Conservation (phyloP, 495 filamentous ascomycete genomes). For the Acidomyces sp. region DNA sequence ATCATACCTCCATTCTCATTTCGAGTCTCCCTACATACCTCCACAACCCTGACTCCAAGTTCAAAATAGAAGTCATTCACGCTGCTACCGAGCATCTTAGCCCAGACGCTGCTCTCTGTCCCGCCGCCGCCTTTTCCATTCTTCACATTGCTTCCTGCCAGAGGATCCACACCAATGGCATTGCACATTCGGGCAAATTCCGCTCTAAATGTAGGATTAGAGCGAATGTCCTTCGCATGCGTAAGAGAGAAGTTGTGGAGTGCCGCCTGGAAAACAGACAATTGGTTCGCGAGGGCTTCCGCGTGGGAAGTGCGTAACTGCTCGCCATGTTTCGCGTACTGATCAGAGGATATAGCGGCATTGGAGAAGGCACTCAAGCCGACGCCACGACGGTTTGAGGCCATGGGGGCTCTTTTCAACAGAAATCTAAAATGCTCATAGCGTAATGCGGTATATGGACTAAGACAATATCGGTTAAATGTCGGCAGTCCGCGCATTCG, state of each 20-base stretch:
- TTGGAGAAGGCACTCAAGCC: constrained; percentile 87
- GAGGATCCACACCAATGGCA: constrained; percentile 88
- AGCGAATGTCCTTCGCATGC: constrained; percentile 88
- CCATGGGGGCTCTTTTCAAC: too few relatives aligned
- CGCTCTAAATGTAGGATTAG: constrained; percentile 83
- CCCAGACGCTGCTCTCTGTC: constrained; percentile 57
- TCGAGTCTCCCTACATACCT: constrained; percentile 76
- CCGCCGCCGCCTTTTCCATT: constrained; percentile 29
- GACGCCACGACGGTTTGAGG: constrained; percentile 43
- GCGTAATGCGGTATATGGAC: too few relatives aligned
- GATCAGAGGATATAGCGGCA: constrained; percentile 60
- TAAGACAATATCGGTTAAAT: too few relatives aligned
- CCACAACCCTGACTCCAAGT: constrained; percentile 82
- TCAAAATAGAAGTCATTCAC: constrained; percentile 99
- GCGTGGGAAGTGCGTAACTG: constrained; percentile 69
- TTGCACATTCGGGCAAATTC: constrained; percentile 98
- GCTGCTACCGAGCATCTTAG: constrained; percentile 74
- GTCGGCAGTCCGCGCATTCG: too few relatives aligned
- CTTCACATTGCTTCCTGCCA: constrained; percentile 55
- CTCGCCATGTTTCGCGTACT: constrained; percentile 79
- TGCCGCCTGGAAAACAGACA: constrained; percentile 86
- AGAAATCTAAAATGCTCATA: too few relatives aligned
- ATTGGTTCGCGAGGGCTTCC: constrained; percentile 73
- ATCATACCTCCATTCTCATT: constrained; percentile 88
- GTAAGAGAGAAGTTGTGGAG: constrained; percentile 89